Evolutionary conservation across 805 yeast species (phyloP), one percentile per base, ranked within the genome.

Genomic region (Maudiozyma serrabonitensis): DNA sequence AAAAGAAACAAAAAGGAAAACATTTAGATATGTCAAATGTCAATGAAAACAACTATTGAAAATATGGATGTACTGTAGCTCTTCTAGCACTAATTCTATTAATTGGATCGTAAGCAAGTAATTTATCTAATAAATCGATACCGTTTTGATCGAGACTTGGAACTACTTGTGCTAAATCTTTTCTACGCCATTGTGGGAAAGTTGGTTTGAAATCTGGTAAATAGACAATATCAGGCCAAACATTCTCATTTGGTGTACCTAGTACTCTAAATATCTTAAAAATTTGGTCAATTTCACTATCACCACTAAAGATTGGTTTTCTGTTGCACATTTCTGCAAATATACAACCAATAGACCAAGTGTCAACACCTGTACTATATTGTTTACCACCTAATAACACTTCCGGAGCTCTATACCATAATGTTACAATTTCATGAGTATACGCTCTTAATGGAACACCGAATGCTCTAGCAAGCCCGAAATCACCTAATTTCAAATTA

Each of bases 261-360:
- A 93, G 81, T 25, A 90, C 74, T 64, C 95, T 80, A 72, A 93
- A 93, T 47, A 93, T 93, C 64, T 87, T 87, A 67, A 84, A 78
- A 58, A 93, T 75, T 68, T 93, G 98, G 69, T 93, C 99, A 49
- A 93, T 97, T 67, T 91, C 95, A 40, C 95, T 87, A 12, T 91
- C 82, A 32, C 99, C 99, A 19, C 98, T 96, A 68, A 93, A 93
- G 46, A 93, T 72, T 1, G 99, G 98, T 61, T 91, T 84, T 32
- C 99, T 96, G n/a, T 96, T 87, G 62, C 93, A 84, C 98, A 93
- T 91, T 64, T 93, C 99, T 2, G 97, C 98, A 66, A 93, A 78
- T 48, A 93, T 93, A 69, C 99, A 93, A 15, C 99, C 99, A 15
- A 96, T 95, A 16, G 96, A 88, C 99, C 99, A 93, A 71, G 93